These are phyloP conservation scores for Fusarium sarcochroum DNA, from an alignment of 2,329 filamentous ascomycete genomes.

Conservation along the genomic window DNA sequence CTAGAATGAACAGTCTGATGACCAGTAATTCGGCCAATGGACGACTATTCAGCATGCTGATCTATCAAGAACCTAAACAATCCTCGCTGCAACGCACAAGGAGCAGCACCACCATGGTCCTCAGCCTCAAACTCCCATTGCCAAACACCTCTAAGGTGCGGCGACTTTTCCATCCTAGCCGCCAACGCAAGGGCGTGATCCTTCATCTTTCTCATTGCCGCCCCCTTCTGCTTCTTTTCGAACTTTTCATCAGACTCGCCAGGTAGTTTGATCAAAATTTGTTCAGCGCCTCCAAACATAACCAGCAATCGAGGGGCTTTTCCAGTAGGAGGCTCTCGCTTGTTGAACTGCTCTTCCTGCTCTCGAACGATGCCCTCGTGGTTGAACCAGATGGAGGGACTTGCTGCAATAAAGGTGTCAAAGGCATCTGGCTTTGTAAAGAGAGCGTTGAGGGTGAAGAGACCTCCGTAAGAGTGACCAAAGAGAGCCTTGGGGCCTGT, in stretches of 20 bases:
- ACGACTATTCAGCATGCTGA: slow-evolving; percentile 5
- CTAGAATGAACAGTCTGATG: too few species aligned
- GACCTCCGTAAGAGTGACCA: slow-evolving; percentile 64
- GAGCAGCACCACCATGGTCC: slow-evolving; percentile 46
- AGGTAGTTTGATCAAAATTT: slow-evolving; percentile 46
- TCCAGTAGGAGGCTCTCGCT: background rate
- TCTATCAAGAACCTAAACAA: slow-evolving; percentile 39
- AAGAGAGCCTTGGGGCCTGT: slow-evolving; percentile 60
- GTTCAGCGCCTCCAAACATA: slow-evolving; percentile 52
- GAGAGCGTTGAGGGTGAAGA: slow-evolving; percentile 62
- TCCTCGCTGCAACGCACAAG: slow-evolving; percentile 40
- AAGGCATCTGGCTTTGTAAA: slow-evolving; percentile 58
- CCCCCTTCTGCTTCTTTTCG: slow-evolving; percentile 37
- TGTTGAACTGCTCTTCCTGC: slow-evolving; percentile 48
- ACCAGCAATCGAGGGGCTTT: slow-evolving; percentile 52
- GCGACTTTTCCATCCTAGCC: slow-evolving; percentile 34
- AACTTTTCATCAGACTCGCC: slow-evolving; percentile 52
- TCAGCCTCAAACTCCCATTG: slow-evolving; percentile 48
- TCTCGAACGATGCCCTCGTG: slow-evolving; percentile 55
- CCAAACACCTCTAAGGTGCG: slow-evolving; percentile 37
- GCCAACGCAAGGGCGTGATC: slow-evolving; percentile 45
- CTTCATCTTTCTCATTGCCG: slow-evolving; percentile 40
- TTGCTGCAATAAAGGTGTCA: slow-evolving; percentile 61
- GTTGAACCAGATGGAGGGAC: slow-evolving; percentile 65
- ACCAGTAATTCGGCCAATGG: too few species aligned